Evolutionary conservation across 345 rosid genomes (phyloP).

Genomic region (Boechera stricta): DNA sequence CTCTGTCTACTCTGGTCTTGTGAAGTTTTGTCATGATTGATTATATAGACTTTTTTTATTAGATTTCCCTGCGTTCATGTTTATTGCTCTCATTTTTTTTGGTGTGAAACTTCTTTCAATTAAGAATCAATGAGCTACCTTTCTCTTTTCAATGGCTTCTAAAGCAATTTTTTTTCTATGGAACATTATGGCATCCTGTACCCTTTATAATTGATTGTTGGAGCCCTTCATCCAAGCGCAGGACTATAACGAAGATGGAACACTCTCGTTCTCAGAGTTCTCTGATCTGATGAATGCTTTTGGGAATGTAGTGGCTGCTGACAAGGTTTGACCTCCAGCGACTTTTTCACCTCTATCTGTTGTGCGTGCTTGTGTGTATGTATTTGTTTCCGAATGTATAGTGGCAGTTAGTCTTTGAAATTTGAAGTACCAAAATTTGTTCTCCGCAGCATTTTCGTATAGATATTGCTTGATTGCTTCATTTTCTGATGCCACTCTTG

Average conservation of each 20-base stretch:
- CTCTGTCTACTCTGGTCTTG: constrained; percentile 2
- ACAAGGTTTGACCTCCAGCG: constrained; percentile 63
- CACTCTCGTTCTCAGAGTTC: constrained; percentile 84
- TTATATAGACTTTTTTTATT: neutral
- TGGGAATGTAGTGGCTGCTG: constrained; percentile 78
- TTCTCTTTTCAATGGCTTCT: constrained; percentile 23
- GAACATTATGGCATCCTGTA: neutral
- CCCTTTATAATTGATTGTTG: constrained; percentile 32
- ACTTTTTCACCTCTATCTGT: constrained; percentile 20
- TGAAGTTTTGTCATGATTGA: constrained; percentile 17
- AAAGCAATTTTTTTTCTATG: constrained; percentile 2
- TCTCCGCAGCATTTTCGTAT: neutral
- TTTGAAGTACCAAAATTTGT: constrained; percentile 20
- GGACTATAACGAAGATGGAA: constrained; percentile 89
- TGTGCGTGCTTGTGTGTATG: constrained; percentile 6
- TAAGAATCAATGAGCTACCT: constrained; percentile 9
- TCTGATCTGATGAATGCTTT: constrained; percentile 81
- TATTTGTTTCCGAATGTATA: constrained; percentile 19
- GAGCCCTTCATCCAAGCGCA: constrained; percentile 45
- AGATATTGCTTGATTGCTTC: constrained; percentile 23
- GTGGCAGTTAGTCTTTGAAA: constrained; percentile 27
- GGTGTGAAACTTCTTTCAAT: constrained; percentile 1
- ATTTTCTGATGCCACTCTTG: constrained; percentile 8
- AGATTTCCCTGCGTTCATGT: neutral
- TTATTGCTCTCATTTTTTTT: constrained; percentile 8